A percentile compares a stretch with the other conserved stretches of the same genome.
These are phyloP conservation scores for Suhomyces prunicola DNA, from an alignment of 805 yeast species.

Conservation along the genomic window DNA sequence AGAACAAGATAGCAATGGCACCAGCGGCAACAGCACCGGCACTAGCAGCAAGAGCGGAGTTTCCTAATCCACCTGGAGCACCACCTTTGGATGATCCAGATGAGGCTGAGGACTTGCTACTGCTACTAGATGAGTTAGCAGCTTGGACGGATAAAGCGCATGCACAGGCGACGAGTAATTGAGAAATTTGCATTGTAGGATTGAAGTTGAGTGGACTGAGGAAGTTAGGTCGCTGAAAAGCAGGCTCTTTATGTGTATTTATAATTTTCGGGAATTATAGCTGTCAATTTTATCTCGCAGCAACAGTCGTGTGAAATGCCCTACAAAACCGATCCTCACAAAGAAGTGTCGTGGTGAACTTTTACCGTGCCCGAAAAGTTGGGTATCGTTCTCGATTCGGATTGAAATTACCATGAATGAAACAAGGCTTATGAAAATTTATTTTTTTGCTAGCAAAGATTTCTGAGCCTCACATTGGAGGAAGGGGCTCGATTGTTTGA, in stretches of 20 bases:
- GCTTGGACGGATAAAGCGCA: constrained; percentile 21
- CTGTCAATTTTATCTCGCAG: not conserved
- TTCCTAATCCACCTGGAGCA: constrained; percentile 14
- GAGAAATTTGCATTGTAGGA: constrained; percentile 18
- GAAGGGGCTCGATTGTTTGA: not conserved
- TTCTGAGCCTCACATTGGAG: not conserved
- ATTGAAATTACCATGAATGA: not conserved
- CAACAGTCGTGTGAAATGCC: not conserved
- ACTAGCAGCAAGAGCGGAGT: constrained; percentile 8
- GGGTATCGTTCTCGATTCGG: not conserved
- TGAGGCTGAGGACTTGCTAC: constrained; percentile 6
- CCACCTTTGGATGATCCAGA: constrained; percentile 1
- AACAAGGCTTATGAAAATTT: not conserved
- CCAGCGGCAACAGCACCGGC: constrained; percentile 11
- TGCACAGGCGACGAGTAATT: constrained; percentile 15
- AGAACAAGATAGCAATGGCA: constrained; percentile 10
- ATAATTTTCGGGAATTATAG: not conserved
- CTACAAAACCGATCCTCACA: not conserved
- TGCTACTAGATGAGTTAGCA: constrained; percentile 17
- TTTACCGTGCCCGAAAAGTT: not conserved
- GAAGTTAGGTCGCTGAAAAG: not conserved
- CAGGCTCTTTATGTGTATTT: not conserved
- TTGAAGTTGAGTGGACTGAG: not conserved
- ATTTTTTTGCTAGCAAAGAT: not conserved
- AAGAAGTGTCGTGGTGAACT: not conserved